Conservation (phyloP, 1,139 yeast genomes). For the Hyphopichia burtonii region DNA sequence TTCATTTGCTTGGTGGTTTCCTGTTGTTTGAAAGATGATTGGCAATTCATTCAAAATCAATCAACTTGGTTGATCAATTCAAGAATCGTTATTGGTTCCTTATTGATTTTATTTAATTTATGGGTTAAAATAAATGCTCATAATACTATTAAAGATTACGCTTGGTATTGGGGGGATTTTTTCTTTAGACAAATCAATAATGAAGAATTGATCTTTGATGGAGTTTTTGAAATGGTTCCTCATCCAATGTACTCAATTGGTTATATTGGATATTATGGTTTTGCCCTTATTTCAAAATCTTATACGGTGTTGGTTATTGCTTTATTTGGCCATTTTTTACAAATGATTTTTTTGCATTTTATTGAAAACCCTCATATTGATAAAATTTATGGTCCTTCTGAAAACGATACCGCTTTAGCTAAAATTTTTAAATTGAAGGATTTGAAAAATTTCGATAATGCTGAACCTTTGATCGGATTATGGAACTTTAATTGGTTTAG, state of each 20-base stretch:
- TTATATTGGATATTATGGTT: constrained; percentile 84
- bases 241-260: constrained; percentile 95
- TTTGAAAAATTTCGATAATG: constrained; percentile 44
- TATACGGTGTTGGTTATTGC: constrained; percentile 73
- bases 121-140: constrained; percentile 93
- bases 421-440: constrained; percentile 42
- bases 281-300: constrained; percentile 75
- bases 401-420: constrained; percentile 35
- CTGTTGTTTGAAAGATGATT: constrained; percentile 44
- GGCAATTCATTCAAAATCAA: constrained; percentile 42
- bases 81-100: constrained; percentile 42
- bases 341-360: constrained; percentile 71
- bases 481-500: constrained; percentile 68
- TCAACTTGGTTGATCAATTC: constrained; percentile 33
- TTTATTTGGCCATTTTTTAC: constrained; percentile 73
- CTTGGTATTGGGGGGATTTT: constrained; percentile 97
- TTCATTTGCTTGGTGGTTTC: constrained; percentile 69
- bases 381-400: constrained; percentile 63
- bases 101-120: constrained; percentile 65
- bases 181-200: constrained; percentile 77
- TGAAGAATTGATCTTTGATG: constrained; percentile 79
- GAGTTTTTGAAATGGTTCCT: constrained; percentile 88
- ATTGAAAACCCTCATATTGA: constrained; percentile 91
- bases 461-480: constrained; percentile 62
- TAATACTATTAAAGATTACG: constrained; percentile 84